Evolutionary conservation across 257 asterid species (phyloP).

Genomic region (Datura wrightii): DNA sequence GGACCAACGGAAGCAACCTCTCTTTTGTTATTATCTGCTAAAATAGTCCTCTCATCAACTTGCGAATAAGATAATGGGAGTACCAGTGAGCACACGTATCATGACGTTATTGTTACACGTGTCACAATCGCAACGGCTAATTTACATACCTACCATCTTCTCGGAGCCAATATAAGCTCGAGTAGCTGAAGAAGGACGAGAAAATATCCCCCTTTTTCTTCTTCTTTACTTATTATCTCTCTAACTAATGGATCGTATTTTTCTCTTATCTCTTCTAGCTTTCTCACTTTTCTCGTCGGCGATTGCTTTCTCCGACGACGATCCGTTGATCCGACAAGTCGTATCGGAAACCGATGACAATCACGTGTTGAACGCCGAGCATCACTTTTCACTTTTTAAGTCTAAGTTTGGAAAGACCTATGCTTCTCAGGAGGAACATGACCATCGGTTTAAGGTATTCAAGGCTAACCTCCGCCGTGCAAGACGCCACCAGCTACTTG

Average conservation of each 20-base stretch:
- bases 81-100: background rate
- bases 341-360: slow-evolving; percentile 63
- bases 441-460: slow-evolving; percentile 68
- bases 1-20: background rate
- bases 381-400: slow-evolving; percentile 73
- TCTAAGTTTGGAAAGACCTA: slow-evolving; percentile 59
- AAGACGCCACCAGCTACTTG: slow-evolving; percentile 73
- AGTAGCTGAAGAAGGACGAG: background rate
- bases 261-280: slow-evolving; percentile 22
- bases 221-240: background rate
- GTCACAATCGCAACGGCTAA: background rate
- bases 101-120: background rate
- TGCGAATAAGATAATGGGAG: background rate
- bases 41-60: slow-evolving; percentile 4
- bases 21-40: background rate
- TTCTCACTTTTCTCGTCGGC: slow-evolving; percentile 9
- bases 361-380: slow-evolving; percentile 69
- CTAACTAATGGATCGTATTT: slow-evolving; percentile 28
- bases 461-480: slow-evolving; percentile 84
- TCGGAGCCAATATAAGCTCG: slow-evolving; percentile 13
- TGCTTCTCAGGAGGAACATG: slow-evolving; percentile 80
- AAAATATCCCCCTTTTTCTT: background rate
- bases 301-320: slow-evolving; percentile 24
- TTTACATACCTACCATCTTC: background rate
- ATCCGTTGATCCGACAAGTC: slow-evolving; percentile 58